Conservation (phyloP, 345 rosid genomes). For the Eucalyptus cloeziana region DNA sequence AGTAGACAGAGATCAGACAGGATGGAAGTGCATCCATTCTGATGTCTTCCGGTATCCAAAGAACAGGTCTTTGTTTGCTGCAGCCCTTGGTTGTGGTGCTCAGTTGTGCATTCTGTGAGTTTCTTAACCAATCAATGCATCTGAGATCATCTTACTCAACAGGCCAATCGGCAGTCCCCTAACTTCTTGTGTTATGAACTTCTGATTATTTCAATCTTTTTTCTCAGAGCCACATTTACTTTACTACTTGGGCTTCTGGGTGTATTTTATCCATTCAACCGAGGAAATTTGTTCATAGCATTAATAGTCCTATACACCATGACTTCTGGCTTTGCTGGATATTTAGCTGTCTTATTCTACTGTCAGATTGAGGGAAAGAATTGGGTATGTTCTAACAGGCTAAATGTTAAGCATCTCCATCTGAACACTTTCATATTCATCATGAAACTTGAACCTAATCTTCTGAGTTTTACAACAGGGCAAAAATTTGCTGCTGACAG, state of each 20-base stretch:
- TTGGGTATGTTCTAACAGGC: slow-evolving; percentile 39
- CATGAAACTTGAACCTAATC: neutral
- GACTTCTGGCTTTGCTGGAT: slow-evolving; percentile 84
- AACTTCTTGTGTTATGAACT: neutral
- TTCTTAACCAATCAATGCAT: neutral
- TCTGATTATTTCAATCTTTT: neutral
- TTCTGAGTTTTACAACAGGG: slow-evolving; percentile 30
- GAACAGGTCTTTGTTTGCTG: slow-evolving; percentile 61
- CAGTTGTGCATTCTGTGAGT: slow-evolving; percentile 79
- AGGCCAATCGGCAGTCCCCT: neutral
- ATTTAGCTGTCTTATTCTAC: slow-evolving; percentile 63
- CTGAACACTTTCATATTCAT: neutral
- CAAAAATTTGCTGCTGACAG: slow-evolving; percentile 61
- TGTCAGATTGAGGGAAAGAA: slow-evolving; percentile 82
- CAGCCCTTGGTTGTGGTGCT: slow-evolving; percentile 71
- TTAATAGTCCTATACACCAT: slow-evolving; percentile 70
- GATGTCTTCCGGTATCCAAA: slow-evolving; percentile 81
- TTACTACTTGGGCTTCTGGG: slow-evolving; percentile 80
- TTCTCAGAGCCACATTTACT: slow-evolving; percentile 52
- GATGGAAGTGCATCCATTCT: slow-evolving; percentile 87
- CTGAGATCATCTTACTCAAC: neutral
- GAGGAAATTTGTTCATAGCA: slow-evolving; percentile 82
- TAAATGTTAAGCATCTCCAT: neutral
- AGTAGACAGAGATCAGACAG: slow-evolving; percentile 85
- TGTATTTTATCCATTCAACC: slow-evolving; percentile 79